Evolutionary conservation across 805 yeast species (phyloP).

Genomic region (Candida dendrica): DNA sequence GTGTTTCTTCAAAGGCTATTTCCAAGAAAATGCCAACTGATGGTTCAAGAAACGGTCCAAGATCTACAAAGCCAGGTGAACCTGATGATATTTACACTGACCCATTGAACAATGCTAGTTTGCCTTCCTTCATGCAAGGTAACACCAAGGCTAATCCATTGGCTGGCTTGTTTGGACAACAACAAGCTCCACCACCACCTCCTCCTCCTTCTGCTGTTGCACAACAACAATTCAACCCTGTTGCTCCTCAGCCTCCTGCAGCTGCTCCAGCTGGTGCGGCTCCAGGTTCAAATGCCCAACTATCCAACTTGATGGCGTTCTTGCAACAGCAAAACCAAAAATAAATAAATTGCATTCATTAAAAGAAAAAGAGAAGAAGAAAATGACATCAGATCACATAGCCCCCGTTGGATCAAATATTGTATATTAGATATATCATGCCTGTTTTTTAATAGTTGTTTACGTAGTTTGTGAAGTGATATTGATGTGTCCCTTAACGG

Average conservation of each 20-base stretch:
- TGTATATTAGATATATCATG: neutral
- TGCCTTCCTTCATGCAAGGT: conserved; percentile 25
- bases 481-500: too few relatives aligned
- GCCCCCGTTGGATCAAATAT: neutral
- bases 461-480: too few relatives aligned
- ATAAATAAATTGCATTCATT: neutral
- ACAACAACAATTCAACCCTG: conserved; percentile 9
- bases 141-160: conserved; percentile 39
- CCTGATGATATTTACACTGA: conserved; percentile 25
- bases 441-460: too few relatives aligned
- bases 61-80: conserved; percentile 62
- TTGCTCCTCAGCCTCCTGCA: conserved; percentile 11
- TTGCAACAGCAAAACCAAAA: conserved; percentile 29
- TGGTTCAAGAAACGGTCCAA: conserved; percentile 78
- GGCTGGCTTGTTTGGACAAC: conserved; percentile 35
- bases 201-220: neutral
- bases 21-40: conserved; percentile 91
- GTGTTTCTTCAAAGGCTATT: conserved; percentile 87
- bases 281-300: conserved; percentile 31
- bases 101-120: conserved; percentile 16
- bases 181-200: conserved; percentile 3
- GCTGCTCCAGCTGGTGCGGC: conserved; percentile 7
- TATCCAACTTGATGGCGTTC: conserved; percentile 35
- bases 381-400: neutral
- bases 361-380: neutral